Evolutionary conservation across 306 rosid species (phyloP), one percentile per base, ranked within the genome.

Genomic region (Prunus padus): DNA sequence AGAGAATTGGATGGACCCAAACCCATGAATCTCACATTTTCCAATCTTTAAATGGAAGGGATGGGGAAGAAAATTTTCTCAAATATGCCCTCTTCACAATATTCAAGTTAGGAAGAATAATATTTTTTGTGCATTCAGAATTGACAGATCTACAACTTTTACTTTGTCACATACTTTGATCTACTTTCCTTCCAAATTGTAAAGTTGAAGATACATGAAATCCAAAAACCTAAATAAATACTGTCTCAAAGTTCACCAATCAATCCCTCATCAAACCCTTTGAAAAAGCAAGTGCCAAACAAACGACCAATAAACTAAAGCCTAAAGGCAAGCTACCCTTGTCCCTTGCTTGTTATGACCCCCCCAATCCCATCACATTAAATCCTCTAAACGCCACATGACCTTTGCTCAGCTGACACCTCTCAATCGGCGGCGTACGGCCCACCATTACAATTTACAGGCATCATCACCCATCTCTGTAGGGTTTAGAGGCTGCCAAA

Each of bases 341-440:
- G 51, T 59, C 65, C 33, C 28, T 12, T 26, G 7, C 15, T 0
- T 15, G 14, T 46, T 66, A 16, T 66, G 54, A 44, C 12, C 13
- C 33, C 28, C 23, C 42, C 8, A 37, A 81, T 76, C 72, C 79
- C 75, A 64, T 77, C 85, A 44, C 31, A 44, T 76, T 67, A 74
- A 74, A 18, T 60, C 14, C 5, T 14, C 5, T 14, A 11, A 11
- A 18, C 25, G 7, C 18, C 68, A 63, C 42, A 19, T 46, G 14
- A 46, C 16, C 42, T 37, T 37, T 37, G 42, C 42, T 37, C 42
- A 37, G 42, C 42, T 37, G 2, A 9, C 12, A 12, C 5, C 42
- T 49, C 69, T 50, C 13, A 23, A 63, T 28, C 79, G 87, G 78
- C 86, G 87, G 89, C 87, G 76, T 70, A 81, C 82, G 81, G 60